These are phyloP conservation scores for Chenopodium quinoa DNA, from an alignment of 148 eudicot species.

Conservation along the genomic window DNA sequence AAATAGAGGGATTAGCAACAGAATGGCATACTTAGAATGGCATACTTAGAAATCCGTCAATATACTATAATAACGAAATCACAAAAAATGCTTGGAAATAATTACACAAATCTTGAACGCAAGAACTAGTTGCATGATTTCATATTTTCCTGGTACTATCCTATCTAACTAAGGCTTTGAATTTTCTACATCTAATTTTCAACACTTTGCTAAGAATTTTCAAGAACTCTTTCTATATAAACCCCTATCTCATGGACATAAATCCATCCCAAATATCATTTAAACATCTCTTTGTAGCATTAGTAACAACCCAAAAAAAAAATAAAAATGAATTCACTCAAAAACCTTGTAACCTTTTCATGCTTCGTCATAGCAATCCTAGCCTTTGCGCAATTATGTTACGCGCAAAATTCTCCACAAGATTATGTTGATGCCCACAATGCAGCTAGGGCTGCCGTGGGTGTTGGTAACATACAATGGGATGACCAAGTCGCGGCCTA, in stretches of 20 bases:
- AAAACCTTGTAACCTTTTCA: neutral
- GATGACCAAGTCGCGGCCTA: conserved; percentile 29
- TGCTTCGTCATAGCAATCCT: neutral
- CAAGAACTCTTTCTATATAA: neutral
- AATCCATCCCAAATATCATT: neutral
- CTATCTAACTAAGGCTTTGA: neutral
- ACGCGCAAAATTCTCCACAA: conserved; percentile 38
- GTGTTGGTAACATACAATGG: conserved; percentile 29
- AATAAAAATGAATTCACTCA: neutral
- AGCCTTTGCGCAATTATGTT: conserved; percentile 1
- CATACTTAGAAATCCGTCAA: no score
- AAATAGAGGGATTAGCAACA: no score
- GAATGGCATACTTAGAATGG: no score
- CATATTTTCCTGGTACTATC: neutral
- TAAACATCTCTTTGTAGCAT: neutral
- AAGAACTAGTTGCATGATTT: no score
- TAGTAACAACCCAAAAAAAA: neutral
- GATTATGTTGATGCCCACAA: conserved; percentile 41
- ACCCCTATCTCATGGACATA: neutral
- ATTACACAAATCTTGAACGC: no score
- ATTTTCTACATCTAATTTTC: neutral
- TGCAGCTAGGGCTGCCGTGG: conserved; percentile 33
- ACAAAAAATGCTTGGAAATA: no score
- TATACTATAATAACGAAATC: no score
- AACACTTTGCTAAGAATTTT: neutral